A percentile compares a stretch with the other conserved stretches of the same genome.
Conservation (phyloP, 2,329 filamentous ascomycete species). For the Paecilomyces sp. region DNA sequence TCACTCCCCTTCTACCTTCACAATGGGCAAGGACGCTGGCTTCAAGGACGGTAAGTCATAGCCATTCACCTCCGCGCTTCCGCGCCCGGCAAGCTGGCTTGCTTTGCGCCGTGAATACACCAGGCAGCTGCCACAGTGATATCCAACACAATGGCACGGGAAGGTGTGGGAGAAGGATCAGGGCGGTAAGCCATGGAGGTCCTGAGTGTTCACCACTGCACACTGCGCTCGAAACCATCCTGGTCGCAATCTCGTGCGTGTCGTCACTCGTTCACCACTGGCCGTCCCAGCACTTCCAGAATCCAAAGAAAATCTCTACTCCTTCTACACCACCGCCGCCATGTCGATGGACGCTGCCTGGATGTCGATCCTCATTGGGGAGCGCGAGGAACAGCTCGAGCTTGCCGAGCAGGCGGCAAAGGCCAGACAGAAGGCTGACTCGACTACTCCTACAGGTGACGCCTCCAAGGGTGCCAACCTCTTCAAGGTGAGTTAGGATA, state of each 20-base stretch:
- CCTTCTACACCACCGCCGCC: not conserved
- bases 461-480: constrained; percentile 94
- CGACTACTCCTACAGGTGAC: constrained; percentile 57
- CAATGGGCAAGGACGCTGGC: constrained; percentile 37
- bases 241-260: not conserved
- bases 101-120: not conserved
- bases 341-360: constrained; percentile 21
- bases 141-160: not conserved
- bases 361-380: constrained; percentile 13
- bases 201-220: not conserved
- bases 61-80: constrained; percentile 1
- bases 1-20: constrained; percentile 20
- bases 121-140: not conserved
- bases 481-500: constrained; percentile 63
- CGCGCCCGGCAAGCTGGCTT: not conserved
- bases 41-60: constrained; percentile 39
- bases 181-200: not conserved
- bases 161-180: not conserved
- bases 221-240: not conserved
- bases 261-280: constrained; percentile 2
- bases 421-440: constrained; percentile 19
- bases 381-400: constrained; percentile 17
- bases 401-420: constrained; percentile 11
- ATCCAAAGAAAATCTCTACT: not conserved
- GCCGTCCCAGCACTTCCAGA: too few relatives aligned